These are phyloP conservation scores for Starmera dryadoides DNA, from an alignment of 805 yeast species.

Conservation along the genomic window DNA sequence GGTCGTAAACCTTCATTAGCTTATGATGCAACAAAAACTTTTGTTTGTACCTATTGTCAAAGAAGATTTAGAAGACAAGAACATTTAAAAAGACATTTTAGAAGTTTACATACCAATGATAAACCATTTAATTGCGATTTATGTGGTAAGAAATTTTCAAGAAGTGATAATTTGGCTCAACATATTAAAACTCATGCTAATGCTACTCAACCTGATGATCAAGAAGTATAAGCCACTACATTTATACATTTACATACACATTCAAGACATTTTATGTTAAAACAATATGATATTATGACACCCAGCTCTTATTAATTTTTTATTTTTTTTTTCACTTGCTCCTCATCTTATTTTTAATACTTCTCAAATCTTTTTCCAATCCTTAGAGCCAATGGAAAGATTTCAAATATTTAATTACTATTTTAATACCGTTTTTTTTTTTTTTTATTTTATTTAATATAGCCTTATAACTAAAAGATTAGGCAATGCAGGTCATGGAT, in stretches of 20 bases:
- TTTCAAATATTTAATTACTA: no score
- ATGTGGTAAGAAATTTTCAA: slow-evolving; percentile 57
- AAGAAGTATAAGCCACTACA: neutral
- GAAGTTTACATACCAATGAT: slow-evolving; percentile 66
- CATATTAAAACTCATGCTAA: slow-evolving; percentile 50
- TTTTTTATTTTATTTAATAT: no score
- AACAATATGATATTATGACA: no score
- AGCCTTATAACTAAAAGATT: no score
- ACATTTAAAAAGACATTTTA: slow-evolving; percentile 66
- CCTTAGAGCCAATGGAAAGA: no score
- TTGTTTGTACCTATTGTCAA: slow-evolving; percentile 56
- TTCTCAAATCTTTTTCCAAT: no score
- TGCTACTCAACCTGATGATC: neutral
- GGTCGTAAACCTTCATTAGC: slow-evolving; percentile 61
- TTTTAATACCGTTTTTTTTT: no score
- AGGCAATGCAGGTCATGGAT: no score
- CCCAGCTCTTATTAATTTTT: no score
- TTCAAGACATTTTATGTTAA: neutral
- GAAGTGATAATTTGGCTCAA: slow-evolving; percentile 61
- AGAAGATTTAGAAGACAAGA: slow-evolving; percentile 70
- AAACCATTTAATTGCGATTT: slow-evolving; percentile 60
- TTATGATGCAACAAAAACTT: slow-evolving; percentile 49
- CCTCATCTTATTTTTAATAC: no score
- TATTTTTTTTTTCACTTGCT: no score
- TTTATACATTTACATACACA: no score